Evolutionary conservation across 1,284 basidiomycete genomes (phyloP), one percentile per base, ranked within the genome.

Genomic region (Cryptococcus sp.): DNA sequence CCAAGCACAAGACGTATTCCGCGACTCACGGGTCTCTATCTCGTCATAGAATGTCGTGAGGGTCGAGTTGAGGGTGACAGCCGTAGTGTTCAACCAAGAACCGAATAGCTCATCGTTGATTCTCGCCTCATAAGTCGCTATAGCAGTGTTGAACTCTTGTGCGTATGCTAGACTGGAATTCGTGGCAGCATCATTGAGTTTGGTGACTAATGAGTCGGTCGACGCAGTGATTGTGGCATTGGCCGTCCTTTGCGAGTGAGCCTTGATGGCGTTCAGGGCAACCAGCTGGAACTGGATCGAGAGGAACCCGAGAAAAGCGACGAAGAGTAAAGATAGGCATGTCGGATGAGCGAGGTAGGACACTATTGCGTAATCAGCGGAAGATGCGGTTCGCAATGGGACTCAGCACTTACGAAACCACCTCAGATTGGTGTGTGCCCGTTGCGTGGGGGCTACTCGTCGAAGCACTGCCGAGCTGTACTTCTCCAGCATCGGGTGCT

Each of bases 301-400:
- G 52, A 96, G 78, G n/a, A 98, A 79, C 16, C 94, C 94, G 62
- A 96, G 85, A 62, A 93, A 80, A 13, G 93, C 92, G 68, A 97
- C 91, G 58, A 92, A 85, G 73, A 98, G 87, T 70, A 92, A 89
- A 0, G 90, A 88, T 43, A 96, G 83, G 1, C 91, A 91, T 0
- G 92, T 90, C 2, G 92, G 87, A 71, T 97, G 91, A 72, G 91
- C 89, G 60, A 97, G 82, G 78, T 95, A 97, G 65, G 90, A 84
- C 64, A 91, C 76, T 79, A 35, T 11, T 30, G 17, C 19, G 35
- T 23, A 1, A 45, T 22, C 7, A 27, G 40, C 7, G 54, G 30
- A 19, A 23, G 16, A 27, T 30, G 1, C n/a, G 22, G 42, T 8
- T 19, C 13, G 3, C 42, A 45, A 13, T 10, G n/a, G 6, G 13